These are phyloP conservation scores for Candida tetrigidarum DNA, from an alignment of 1,139 yeast genomes.

Conservation along the genomic window DNA sequence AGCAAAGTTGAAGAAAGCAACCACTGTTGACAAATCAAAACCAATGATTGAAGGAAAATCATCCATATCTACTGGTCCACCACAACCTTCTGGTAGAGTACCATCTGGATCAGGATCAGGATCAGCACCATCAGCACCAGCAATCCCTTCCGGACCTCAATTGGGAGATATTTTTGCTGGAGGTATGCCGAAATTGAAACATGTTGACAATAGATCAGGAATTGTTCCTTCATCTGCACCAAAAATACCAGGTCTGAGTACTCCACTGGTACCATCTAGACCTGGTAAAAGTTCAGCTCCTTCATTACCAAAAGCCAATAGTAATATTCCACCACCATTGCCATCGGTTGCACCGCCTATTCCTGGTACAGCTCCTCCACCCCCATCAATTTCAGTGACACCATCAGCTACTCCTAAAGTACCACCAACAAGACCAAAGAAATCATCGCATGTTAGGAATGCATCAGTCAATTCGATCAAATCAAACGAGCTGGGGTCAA, in stretches of 20 bases:
- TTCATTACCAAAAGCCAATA: conserved; percentile 29
- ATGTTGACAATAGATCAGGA: conserved; percentile 52
- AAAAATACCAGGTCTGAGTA: conserved; percentile 17
- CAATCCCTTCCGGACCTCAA: conserved; percentile 46
- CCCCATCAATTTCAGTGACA: conserved; percentile 23
- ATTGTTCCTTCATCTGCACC: conserved; percentile 30
- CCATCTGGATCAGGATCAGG: conserved; percentile 16
- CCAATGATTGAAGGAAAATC: conserved; percentile 43
- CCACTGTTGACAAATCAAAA: conserved; percentile 49
- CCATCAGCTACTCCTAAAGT: conserved; percentile 21
- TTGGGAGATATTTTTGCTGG: conserved; percentile 85
- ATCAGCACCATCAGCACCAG: conserved; percentile 16
- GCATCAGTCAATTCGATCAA: conserved; percentile 21
- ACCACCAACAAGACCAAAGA: conserved; percentile 34
- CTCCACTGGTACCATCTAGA: conserved; percentile 20
- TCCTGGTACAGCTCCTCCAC: conserved; percentile 20
- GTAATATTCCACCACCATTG: conserved; percentile 31
- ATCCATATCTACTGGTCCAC: conserved; percentile 20
- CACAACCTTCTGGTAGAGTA: conserved; percentile 14
- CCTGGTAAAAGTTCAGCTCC: conserved; percentile 12
- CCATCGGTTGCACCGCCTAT: conserved; percentile 27
- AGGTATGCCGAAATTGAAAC: conserved; percentile 80
- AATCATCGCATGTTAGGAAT: conserved; percentile 35
- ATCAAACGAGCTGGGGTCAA: conserved; percentile 22
- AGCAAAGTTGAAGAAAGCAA: conserved; percentile 69